Evolutionary conservation across 1,284 basidiomycete genomes (phyloP).

Genomic region (Puccinia coronata): DNA sequence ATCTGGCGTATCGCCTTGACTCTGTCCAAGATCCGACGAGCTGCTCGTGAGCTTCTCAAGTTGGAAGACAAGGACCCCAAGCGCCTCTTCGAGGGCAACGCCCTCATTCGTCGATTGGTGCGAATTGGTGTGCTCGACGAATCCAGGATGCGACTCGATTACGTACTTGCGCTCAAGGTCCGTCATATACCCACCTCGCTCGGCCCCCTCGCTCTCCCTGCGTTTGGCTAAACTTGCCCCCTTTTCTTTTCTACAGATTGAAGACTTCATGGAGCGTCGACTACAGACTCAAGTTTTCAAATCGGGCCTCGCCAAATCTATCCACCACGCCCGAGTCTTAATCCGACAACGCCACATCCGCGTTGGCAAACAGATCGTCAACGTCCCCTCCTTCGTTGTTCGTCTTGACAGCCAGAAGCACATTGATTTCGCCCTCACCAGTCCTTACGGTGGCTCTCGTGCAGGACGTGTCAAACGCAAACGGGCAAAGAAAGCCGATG

Average conservation of each 20-base stretch:
- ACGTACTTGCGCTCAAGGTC: constrained; percentile 47
- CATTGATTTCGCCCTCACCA: constrained; percentile 97
- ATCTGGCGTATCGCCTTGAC: constrained; percentile 99
- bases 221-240: not conserved
- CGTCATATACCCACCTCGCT: not conserved
- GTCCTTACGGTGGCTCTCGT: constrained; percentile 95
- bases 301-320: constrained; percentile 89
- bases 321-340: constrained; percentile 97
- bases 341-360: constrained; percentile 97
- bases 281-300: constrained; percentile 99
- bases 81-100: constrained; percentile 99
- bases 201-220: not conserved
- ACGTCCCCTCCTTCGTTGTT: constrained; percentile 98
- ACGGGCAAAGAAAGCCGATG: constrained; percentile 89
- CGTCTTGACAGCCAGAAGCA: constrained; percentile 68
- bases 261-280: constrained; percentile 99
- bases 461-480: constrained; percentile 98
- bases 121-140: constrained; percentile 99
- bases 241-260: constrained; percentile 80
- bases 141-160: constrained; percentile 72
- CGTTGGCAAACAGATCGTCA: constrained; percentile 99
- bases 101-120: constrained; percentile 96
- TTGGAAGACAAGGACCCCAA: constrained; percentile 99
- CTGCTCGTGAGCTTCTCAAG: constrained; percentile 99
- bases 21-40: constrained; percentile 99